These are phyloP conservation scores for Lichtheimia ornata DNA, from an alignment of 371 early-diverging fungal species.

Conservation along the genomic window DNA sequence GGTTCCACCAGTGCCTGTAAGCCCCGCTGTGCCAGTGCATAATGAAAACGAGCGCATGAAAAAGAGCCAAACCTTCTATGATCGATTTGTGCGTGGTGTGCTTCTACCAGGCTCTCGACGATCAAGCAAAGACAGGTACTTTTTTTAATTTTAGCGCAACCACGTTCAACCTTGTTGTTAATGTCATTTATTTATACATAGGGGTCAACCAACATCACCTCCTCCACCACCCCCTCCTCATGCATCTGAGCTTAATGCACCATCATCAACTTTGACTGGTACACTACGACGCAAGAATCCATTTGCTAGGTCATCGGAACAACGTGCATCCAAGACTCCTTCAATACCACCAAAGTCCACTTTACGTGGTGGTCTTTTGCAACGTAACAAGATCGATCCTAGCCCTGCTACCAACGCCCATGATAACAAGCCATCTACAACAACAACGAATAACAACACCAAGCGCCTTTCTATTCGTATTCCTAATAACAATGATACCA, in stretches of 20 bases:
- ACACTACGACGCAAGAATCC: slow-evolving; percentile 46
- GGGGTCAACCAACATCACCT: background rate
- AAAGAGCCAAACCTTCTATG: slow-evolving; percentile 46
- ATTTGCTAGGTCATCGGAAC: slow-evolving; percentile 23
- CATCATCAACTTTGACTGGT: slow-evolving; percentile 22
- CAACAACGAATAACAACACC: slow-evolving; percentile 15
- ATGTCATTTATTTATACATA: background rate
- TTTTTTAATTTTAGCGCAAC: background rate
- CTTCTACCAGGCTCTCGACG: slow-evolving; percentile 23
- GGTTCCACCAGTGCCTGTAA: background rate
- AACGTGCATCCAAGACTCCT: slow-evolving; percentile 20
- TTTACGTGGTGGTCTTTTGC: slow-evolving; percentile 27
- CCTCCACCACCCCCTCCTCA: slow-evolving; percentile 11
- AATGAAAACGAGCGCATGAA: slow-evolving; percentile 19
- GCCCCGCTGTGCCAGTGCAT: background rate
- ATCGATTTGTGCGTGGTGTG: slow-evolving; percentile 36
- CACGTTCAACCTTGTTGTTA: background rate
- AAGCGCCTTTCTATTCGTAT: slow-evolving; percentile 43
- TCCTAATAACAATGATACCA: slow-evolving; percentile 26
- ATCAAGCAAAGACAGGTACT: slow-evolving; percentile 24
- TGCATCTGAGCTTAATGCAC: slow-evolving; percentile 11
- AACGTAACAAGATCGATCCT: slow-evolving; percentile 36
- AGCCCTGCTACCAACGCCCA: background rate
- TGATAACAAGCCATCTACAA: slow-evolving; percentile 12
- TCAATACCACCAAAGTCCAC: slow-evolving; percentile 29